Evolutionary conservation across 2,329 filamentous ascomycete genomes (phyloP), one percentile per base, ranked within the genome.

Genomic region (Cercospora citrullina): DNA sequence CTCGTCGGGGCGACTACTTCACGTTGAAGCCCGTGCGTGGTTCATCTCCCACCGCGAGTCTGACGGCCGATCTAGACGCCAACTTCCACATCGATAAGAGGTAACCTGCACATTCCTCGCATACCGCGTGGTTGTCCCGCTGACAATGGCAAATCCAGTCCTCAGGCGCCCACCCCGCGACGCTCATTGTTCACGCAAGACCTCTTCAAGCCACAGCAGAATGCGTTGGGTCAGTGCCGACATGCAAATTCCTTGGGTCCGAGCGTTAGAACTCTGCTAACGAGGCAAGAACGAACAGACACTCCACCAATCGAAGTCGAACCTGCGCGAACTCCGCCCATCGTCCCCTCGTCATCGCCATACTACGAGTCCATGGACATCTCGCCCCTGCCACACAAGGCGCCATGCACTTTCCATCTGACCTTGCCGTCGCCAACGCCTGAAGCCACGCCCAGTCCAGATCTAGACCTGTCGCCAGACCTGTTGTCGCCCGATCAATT

Each of bases 61-160:
- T 99, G 74, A 94, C 94, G 51, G 94, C 93, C 70, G 95, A 99
- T 81, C 86, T 98, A 75, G 97, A 94, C 67, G 93, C 97, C 79
- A 99, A 98, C 84, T 96, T 98, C 79, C 91, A 94, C 78, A 91
- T 98, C 79, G 94, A 97, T 81, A 93, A 91, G 77, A 97, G 94
- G 94, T 97, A 84, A 39, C 72, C 86, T 51, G 45, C 83, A 74
- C 74, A 75, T 75, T 77, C 73, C 73, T 74, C 74, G 73, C 71
- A 68, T 53, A 60, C 16, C 64, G 69, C 66, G 66, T 68, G 69
- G 70, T 42, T 57, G 26, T 66, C 69, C 69, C 71, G 72, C 80
- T 86, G 74, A 86, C 79, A 72, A 75, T 79, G 73, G 76, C 72
- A 76, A 75, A 72, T 77, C 66, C 80, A 96, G 93, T 80, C 93